Base-by-base conservation (phyloP, 108 stramenopile genomes). In the Nitzschia inconspicua region DNA sequence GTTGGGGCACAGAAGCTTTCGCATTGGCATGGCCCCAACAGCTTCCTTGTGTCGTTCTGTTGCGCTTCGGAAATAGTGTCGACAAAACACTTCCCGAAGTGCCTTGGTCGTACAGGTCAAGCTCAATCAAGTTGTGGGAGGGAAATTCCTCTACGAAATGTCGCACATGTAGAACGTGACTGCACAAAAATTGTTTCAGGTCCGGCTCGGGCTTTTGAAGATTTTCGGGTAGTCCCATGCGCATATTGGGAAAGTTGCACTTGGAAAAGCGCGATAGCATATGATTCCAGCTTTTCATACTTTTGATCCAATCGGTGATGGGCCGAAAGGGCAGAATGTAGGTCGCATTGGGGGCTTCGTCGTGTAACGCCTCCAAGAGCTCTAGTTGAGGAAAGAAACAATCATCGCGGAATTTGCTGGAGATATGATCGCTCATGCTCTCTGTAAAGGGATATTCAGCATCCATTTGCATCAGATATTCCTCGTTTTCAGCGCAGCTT, bases 341-440 rank as follows among this genome's bases (percentile, higher is more conserved):
- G 10, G 65, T 65, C 6, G 65, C 35, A 13, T 56, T 23, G 41
- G 55, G 55, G 13, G 19, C 20, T 20, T 55, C 46, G 13, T 22
- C 23, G 44, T 65, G 65, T 9, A 65, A 16, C 4, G 56, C 32
- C 16, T 65, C 65, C 55, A 65, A 39, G 3, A 31, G 13, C 9
- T n/a, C 16, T 6, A 65, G 10, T 36, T 65, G 65, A 0, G 65
- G 65, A 24, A 57, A 65, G n/a, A 57, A 29, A 60, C 58, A 60
- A 11, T 57, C 55, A 19, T 37, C 55, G 0, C 39, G n/a, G 14
- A 20, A 11, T 23, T 8, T 10, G 11, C 11, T 27, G 10, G 24
- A 14, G 13, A 37, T 10, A 13, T 37, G 13, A 10, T 13, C 36
- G n/a, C 9, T 16, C 44, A 46, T 18, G 18, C 44, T 0, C 8